Conservation (phyloP, 2,329 filamentous ascomycete genomes). For the Alternaria arbusti region DNA sequence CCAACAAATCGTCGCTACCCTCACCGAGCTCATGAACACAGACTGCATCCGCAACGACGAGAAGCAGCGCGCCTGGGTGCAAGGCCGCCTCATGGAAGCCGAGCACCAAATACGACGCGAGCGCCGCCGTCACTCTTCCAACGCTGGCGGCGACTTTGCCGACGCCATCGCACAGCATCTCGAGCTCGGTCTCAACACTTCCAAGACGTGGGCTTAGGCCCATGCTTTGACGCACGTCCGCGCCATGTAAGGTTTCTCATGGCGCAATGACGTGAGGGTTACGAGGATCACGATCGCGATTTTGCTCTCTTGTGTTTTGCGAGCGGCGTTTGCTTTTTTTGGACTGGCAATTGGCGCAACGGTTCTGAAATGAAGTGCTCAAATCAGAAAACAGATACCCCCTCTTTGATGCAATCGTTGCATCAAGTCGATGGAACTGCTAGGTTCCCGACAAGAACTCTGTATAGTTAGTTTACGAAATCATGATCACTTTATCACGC, state of each 20-base stretch:
- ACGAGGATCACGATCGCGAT: not conserved
- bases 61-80: conserved; percentile 57
- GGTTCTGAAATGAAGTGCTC: conserved; percentile 41
- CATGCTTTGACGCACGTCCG: not conserved
- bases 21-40: conserved; percentile 62
- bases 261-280: not conserved
- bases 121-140: conserved; percentile 47
- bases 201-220: conserved; percentile 38
- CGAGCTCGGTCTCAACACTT: conserved; percentile 34
- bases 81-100: conserved; percentile 60
- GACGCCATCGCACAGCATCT: conserved; percentile 45
- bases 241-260: not conserved
- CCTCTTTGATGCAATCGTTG: conserved; percentile 4
- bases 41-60: conserved; percentile 56
- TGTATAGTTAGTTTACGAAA: conserved; percentile 6
- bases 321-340: not conserved
- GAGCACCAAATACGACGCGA: conserved; percentile 58
- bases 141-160: conserved; percentile 43
- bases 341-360: conserved; percentile 18
- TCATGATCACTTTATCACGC: not conserved
- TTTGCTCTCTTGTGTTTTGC: conserved; percentile 6
- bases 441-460: not conserved
- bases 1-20: conserved; percentile 60
- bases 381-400: conserved; percentile 39
- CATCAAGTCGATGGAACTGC: conserved; percentile 8